Conservation (phyloP, 768 basidiomycete species). For the Sarcomyxa edulis region DNA sequence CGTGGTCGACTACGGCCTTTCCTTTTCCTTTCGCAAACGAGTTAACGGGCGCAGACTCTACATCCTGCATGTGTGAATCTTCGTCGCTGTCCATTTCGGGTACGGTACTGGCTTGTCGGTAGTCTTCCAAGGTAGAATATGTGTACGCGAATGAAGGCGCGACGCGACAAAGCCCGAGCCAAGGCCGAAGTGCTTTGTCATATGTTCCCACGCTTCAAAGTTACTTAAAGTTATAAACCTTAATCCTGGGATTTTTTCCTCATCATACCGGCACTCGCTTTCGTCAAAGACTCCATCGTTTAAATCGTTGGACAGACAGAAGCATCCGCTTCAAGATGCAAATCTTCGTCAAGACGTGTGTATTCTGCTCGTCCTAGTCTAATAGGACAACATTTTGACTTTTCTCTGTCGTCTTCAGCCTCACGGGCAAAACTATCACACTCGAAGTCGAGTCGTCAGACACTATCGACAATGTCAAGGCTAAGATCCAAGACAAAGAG, state of each 20-base stretch:
- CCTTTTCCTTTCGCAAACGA: constrained; percentile 62
- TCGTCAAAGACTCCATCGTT: constrained; percentile 94
- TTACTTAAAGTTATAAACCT: no score
- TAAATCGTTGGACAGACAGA: constrained; percentile 84
- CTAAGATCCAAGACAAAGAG: constrained; percentile 97
- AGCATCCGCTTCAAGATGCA: constrained; percentile 79
- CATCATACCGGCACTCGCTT: constrained; percentile 52
- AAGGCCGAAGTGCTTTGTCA: not conserved
- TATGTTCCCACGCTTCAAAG: no score
- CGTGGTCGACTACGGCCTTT: constrained; percentile 43
- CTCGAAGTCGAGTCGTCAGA: constrained; percentile 97
- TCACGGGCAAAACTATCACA: constrained; percentile 98
- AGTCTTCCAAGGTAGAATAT: no score
- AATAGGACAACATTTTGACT: constrained; percentile 8
- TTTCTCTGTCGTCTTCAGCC: constrained; percentile 43
- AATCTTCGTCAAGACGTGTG: constrained; percentile 97
- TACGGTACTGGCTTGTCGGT: no score
- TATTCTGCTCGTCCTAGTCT: constrained; percentile 9
- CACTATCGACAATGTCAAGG: constrained; percentile 97
- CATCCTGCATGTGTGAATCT: constrained; percentile 47
- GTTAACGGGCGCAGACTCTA: constrained; percentile 27
- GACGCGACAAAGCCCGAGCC: constrained; percentile 5
- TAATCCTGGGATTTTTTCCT: constrained; percentile 9
- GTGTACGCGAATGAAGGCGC: constrained; percentile 23
- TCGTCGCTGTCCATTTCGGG: constrained; percentile 57